Evolutionary conservation across 345 rosid genomes (phyloP).

Genomic region (Iberis pinnata): DNA sequence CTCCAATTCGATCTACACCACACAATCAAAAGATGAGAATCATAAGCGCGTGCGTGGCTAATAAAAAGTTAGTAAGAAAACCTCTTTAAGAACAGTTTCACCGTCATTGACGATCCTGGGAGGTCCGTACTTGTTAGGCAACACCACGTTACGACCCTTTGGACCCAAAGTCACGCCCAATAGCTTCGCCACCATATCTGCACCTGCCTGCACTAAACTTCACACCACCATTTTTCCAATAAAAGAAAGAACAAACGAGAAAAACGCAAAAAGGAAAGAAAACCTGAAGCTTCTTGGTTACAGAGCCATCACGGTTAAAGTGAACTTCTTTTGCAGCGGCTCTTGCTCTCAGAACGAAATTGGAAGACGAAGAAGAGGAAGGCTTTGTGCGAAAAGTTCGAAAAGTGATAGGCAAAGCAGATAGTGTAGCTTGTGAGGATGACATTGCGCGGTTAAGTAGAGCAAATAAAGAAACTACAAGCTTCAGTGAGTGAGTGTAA

Average conservation of each 20-base stretch:
- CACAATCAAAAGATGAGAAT: conserved; percentile 5
- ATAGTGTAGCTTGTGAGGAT: conserved; percentile 27
- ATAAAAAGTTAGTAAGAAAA: background rate
- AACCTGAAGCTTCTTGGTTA: conserved; percentile 80
- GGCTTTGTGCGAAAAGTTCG: conserved; percentile 23
- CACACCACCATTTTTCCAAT: conserved; percentile 19
- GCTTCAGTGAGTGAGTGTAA: conserved; percentile 2
- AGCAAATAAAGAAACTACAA: background rate
- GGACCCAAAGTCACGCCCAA: conserved; percentile 95
- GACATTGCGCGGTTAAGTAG: conserved; percentile 40
- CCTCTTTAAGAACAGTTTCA: conserved; percentile 91
- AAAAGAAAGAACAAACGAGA: background rate
- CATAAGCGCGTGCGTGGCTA: conserved; percentile 4
- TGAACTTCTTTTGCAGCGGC: conserved; percentile 67
- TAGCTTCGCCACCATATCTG: conserved; percentile 70
- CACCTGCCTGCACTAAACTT: conserved; percentile 58
- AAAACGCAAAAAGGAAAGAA: background rate
- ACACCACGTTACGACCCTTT: conserved; percentile 85
- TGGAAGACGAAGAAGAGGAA: conserved; percentile 23
- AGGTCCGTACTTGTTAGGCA: conserved; percentile 88
- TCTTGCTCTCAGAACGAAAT: conserved; percentile 26
- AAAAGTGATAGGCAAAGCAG: conserved; percentile 44
- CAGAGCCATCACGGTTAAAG: conserved; percentile 83
- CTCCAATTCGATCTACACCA: conserved; percentile 73
- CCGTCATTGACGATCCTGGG: conserved; percentile 96